A percentile compares a stretch with the other conserved stretches of the same genome.
phyloP scores from a whole-genome alignment of 2,329 filamentous ascomycete species.

The Verticillium isaacii region DNA sequence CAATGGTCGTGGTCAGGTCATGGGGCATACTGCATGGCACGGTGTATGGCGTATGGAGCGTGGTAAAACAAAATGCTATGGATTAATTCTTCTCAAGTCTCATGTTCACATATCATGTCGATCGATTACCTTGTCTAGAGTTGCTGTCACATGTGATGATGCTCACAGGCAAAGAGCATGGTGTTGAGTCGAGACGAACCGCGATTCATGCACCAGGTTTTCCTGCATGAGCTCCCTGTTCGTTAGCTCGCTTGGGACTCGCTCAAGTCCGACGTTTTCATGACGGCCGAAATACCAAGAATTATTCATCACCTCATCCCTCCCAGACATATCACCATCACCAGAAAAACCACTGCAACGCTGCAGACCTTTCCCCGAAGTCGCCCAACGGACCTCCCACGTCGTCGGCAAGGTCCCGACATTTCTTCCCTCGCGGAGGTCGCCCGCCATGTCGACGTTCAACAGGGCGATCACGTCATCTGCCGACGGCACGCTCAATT shows the following conservation, averaged over 20 bases:
- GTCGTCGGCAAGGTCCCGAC: not conserved
- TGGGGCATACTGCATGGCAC: not conserved
- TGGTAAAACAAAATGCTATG: not conserved
- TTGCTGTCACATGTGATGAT: no score
- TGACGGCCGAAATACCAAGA: not conserved
- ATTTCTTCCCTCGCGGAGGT: not conserved
- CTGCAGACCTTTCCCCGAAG: not conserved
- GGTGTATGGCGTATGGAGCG: not conserved
- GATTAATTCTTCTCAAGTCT: not conserved
- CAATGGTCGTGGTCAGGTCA: no score
- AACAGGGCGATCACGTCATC: not conserved
- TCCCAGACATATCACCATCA: not conserved
- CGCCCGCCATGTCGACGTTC: not conserved
- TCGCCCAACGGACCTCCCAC: not conserved
- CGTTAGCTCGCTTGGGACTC: not conserved
- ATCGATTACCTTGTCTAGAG: not conserved
- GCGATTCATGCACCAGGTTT: not conserved
- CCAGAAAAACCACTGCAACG: not conserved
- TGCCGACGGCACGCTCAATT: not conserved
- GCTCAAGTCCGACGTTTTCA: not conserved
- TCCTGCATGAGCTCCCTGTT: not conserved
- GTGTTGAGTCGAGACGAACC: not conserved
- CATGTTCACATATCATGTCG: no score
- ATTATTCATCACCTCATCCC: not conserved
- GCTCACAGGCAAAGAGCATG: not conserved